Base-by-base conservation (phyloP, 1,284 basidiomycete species). In the Thelephora terrestris region DNA sequence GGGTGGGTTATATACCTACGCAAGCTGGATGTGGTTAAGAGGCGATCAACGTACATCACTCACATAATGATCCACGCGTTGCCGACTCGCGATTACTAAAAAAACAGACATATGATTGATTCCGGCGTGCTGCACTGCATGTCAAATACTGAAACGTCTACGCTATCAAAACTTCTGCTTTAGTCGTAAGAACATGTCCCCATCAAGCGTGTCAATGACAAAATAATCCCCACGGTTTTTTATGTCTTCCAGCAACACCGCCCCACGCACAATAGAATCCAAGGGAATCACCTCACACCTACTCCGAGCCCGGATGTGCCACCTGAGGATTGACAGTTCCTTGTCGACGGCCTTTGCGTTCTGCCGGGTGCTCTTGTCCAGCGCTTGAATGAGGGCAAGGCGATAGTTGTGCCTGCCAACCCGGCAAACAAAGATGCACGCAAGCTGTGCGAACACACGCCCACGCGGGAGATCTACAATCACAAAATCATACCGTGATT, bases 161-260 rank as follows among this genome's bases (percentile, higher is more conserved):
- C n/a, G n/a, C n/a, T n/a, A n/a, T n/a, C n/a, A n/a, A n/a, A n/a
- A n/a, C n/a, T n/a, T n/a, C n/a, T n/a, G n/a, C 3, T 52, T 52
- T 16, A 51, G 20, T 6, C 55, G 53, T 4, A 65, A 36, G 40
- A 59, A 65, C 54, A 58, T 58, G 38, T 65, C 63, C 29, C 52
- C 49, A 39, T 64, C 61, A 7, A 61, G 43, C 1, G 52, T 40
- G 47, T 64, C 60, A 3, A 58, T 49, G 1, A 62, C 58, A 18
- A 64, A 50, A 29, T 47, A 61, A 24, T 64, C 58, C 5, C 51
- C 53, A 2, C 21, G 14, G 3, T 35, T 47, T 4, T 53, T 50
- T n/a, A 44, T 50, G 39, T 61, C 58, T 5, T 48, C 48, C 12
- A 51, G 52, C 5, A 64, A 45, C 9, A 59, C 47, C 1, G 56